Conservation (phyloP, 148 eudicot species). For the Camellia japonica region DNA sequence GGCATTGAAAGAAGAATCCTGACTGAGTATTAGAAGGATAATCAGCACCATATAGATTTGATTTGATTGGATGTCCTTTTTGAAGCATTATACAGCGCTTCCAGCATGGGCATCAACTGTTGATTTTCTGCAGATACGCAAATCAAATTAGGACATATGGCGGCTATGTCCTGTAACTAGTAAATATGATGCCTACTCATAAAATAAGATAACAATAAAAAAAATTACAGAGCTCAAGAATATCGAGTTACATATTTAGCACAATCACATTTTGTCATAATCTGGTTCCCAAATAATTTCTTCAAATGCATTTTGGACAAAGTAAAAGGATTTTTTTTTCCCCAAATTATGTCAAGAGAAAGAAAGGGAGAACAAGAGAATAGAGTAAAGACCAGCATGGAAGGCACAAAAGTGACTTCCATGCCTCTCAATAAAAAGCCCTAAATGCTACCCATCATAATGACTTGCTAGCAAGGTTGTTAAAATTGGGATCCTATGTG, state of each 20-base stretch:
- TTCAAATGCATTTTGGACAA: neutral
- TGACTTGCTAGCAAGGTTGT: neutral
- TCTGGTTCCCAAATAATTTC: neutral
- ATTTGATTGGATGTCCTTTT: slow-evolving; percentile 86
- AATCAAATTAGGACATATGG: neutral
- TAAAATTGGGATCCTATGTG: too few relatives aligned
- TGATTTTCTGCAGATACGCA: slow-evolving; percentile 11
- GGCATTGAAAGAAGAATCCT: slow-evolving; percentile 87
- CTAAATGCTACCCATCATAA: neutral
- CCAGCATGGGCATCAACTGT: slow-evolving; percentile 91
- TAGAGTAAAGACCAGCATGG: neutral
- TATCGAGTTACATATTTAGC: neutral
- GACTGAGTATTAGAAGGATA: slow-evolving; percentile 88
- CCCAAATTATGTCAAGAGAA: neutral
- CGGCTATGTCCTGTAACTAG: neutral
- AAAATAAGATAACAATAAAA: neutral
- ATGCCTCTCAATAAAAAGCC: neutral
- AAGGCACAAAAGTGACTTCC: neutral
- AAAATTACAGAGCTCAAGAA: neutral
- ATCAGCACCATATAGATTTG: slow-evolving; percentile 92
- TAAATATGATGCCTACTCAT: neutral
- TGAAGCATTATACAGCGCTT: slow-evolving; percentile 75
- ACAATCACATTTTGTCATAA: too few relatives aligned
- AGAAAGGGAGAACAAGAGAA: neutral
- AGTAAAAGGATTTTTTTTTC: neutral